Evolutionary conservation across 768 basidiomycete genomes (phyloP).

Genomic region (Mycena polygramma): DNA sequence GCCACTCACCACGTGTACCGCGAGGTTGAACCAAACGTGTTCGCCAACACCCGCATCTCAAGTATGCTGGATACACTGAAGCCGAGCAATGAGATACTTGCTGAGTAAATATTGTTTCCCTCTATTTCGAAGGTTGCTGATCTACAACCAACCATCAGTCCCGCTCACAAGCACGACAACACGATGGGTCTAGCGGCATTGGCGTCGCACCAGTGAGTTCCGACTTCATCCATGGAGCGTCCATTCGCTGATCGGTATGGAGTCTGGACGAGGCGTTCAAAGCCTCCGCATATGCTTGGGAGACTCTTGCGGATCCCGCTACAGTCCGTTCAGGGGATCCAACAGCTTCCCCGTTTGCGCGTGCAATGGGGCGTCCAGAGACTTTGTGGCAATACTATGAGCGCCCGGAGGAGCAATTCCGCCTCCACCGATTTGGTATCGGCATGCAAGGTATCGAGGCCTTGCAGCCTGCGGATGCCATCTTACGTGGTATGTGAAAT

Average conservation of each 20-base stretch:
- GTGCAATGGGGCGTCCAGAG: slow-evolving; percentile 40
- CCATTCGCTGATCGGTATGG: too few species aligned
- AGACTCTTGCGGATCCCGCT: slow-evolving; percentile 47
- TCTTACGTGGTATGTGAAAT: slow-evolving; percentile 12
- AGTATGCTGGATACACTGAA: slow-evolving; percentile 51
- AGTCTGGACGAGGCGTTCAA: slow-evolving; percentile 51
- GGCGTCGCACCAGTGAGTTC: slow-evolving; percentile 41
- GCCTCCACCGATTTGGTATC: slow-evolving; percentile 45
- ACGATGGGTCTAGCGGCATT: slow-evolving; percentile 45
- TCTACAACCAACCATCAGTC: slow-evolving; percentile 14
- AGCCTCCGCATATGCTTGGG: slow-evolving; percentile 47
- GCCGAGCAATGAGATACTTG: slow-evolving; percentile 43
- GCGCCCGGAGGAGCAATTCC: slow-evolving; percentile 37
- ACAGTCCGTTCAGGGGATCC: slow-evolving; percentile 44
- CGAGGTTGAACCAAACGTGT: slow-evolving; percentile 54
- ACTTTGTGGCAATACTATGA: slow-evolving; percentile 45
- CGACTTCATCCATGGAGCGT: neutral
- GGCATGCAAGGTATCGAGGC: slow-evolving; percentile 48
- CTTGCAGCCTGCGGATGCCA: slow-evolving; percentile 40
- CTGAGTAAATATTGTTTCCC: slow-evolving; percentile 40
- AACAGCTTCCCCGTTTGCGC: slow-evolving; percentile 40
- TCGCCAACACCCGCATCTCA: slow-evolving; percentile 55
- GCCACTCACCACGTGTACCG: slow-evolving; percentile 55
- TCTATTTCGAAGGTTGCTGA: too few species aligned
- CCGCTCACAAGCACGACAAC: slow-evolving; percentile 35